phyloP scores from a whole-genome alignment of 2,329 filamentous ascomycete genomes.

The Blumeriella jaapii region DNA sequence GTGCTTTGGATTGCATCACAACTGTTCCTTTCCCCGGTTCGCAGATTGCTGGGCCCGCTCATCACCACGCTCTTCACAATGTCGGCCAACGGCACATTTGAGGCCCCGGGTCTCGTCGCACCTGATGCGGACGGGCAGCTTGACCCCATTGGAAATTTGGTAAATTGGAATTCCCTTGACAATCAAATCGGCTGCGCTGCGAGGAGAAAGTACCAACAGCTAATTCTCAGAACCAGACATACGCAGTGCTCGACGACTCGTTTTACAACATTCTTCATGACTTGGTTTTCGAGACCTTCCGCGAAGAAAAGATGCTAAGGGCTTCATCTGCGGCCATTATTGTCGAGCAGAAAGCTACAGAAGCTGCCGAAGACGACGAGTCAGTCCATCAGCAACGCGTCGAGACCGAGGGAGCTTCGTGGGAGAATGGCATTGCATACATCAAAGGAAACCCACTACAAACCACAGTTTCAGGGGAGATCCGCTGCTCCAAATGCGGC shows the following conservation, averaged over 20 bases:
- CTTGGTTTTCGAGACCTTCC: constrained; percentile 62
- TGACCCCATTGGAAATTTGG: constrained; percentile 42
- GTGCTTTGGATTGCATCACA: constrained; percentile 12
- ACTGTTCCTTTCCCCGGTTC: constrained; percentile 13
- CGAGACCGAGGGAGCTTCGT: constrained; percentile 57
- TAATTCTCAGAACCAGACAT: constrained; percentile 35
- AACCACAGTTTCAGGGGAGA: constrained; percentile 58
- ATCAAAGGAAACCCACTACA: constrained; percentile 63
- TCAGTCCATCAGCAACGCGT: constrained; percentile 39
- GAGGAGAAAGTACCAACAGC: constrained; percentile 9
- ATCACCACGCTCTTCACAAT: constrained; percentile 13
- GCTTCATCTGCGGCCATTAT: constrained; percentile 52
- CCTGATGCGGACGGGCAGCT: constrained; percentile 31
- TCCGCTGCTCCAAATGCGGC: constrained; percentile 63
- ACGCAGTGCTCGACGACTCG: constrained; percentile 60
- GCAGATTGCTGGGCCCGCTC: constrained; percentile 11
- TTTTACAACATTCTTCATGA: constrained; percentile 69
- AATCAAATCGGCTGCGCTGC: constrained; percentile 10
- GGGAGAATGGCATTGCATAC: constrained; percentile 56
- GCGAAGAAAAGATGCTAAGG: constrained; percentile 66
- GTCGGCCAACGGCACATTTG: constrained; percentile 22
- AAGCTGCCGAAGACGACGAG: constrained; percentile 18
- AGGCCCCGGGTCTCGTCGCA: constrained; percentile 37
- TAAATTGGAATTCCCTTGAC: constrained; percentile 30
- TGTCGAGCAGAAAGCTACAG: constrained; percentile 40